phyloP scores from a whole-genome alignment of 768 basidiomycete genomes.

The Tylopilus sp. region DNA sequence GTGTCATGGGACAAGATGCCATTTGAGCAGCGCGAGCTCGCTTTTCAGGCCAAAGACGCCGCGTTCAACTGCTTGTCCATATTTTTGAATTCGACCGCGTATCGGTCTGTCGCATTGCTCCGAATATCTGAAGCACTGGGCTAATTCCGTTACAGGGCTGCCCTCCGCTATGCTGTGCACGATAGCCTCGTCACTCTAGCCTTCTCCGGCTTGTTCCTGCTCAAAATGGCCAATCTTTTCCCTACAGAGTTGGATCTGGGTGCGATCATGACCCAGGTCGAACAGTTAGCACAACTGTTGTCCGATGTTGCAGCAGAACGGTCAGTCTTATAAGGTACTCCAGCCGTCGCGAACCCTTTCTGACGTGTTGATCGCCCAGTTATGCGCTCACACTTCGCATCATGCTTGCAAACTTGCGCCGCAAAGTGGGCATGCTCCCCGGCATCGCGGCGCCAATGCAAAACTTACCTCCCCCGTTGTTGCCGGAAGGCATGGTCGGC shows the following conservation, averaged over 20 bases:
- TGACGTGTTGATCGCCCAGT: conserved; percentile 35
- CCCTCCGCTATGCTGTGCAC: conserved; percentile 90
- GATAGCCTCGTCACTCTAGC: conserved; percentile 90
- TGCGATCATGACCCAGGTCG: conserved; percentile 78
- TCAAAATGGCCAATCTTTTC: conserved; percentile 95
- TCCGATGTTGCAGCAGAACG: conserved; percentile 94
- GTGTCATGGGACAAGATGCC: too few relatives aligned
- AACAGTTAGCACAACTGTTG: conserved; percentile 85
- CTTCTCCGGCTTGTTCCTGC: conserved; percentile 85
- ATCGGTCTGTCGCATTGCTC: conserved; percentile 51
- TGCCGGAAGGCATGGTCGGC: conserved; percentile 56
- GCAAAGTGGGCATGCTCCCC: conserved; percentile 72
- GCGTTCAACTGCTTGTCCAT: conserved; percentile 82
- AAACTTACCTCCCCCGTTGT: conserved; percentile 48
- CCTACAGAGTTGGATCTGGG: conserved; percentile 77
- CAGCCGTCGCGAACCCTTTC: background rate
- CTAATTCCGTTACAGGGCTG: conserved; percentile 49
- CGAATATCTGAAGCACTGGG: background rate
- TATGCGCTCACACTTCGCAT: conserved; percentile 90
- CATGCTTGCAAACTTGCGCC: conserved; percentile 88
- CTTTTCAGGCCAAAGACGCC: conserved; percentile 93
- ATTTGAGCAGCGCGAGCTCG: conserved; percentile 90
- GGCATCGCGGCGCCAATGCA: conserved; percentile 47
- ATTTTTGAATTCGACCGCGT: conserved; percentile 77
- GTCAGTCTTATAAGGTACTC: conserved; percentile 32